Evolutionary conservation across 73 alveolate genomes (phyloP).

Genomic region (Paraurostyla sp.): DNA sequence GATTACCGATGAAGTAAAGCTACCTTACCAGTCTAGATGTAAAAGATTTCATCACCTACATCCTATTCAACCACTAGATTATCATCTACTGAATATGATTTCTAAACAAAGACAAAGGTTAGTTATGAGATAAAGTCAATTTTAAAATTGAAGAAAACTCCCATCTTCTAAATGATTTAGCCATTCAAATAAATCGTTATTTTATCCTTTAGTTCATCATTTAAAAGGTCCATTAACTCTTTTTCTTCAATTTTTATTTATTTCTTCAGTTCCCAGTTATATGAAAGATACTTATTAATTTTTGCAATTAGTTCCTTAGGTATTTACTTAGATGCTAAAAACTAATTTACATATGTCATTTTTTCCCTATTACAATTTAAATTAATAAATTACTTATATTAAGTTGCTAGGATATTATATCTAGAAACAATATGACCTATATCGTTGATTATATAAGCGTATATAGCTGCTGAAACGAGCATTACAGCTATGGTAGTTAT

Average conservation of each 20-base stretch:
- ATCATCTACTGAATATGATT: constrained; percentile 58
- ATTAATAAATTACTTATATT: constrained; percentile 27
- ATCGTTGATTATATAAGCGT: constrained; percentile 54
- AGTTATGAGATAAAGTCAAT: constrained; percentile 22
- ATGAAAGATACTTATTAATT: constrained; percentile 56
- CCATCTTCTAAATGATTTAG: constrained; percentile 27
- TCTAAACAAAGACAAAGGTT: not conserved
- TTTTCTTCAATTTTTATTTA: constrained; percentile 57
- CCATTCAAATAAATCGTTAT: constrained; percentile 50
- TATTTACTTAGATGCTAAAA: constrained; percentile 3
- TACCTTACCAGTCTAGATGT: constrained; percentile 58
- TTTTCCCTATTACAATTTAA: constrained; percentile 33
- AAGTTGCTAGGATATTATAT: constrained; percentile 40
- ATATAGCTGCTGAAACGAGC: constrained; percentile 58
- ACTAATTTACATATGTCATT: constrained; percentile 63
- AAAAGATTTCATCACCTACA: constrained; percentile 48
- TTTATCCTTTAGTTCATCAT: constrained; percentile 21
- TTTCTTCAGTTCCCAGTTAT: constrained; percentile 57
- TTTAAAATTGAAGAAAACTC: constrained; percentile 22
- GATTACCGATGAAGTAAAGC: not conserved
- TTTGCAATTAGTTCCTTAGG: constrained; percentile 55
- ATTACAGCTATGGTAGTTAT: constrained; percentile 68
- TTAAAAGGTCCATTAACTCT: constrained; percentile 58
- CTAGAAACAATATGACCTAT: constrained; percentile 51
- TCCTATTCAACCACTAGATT: constrained; percentile 49